Evolutionary conservation across 2,329 filamentous ascomycete genomes (phyloP).

Genomic region (Alternaria triticimaculans): DNA sequence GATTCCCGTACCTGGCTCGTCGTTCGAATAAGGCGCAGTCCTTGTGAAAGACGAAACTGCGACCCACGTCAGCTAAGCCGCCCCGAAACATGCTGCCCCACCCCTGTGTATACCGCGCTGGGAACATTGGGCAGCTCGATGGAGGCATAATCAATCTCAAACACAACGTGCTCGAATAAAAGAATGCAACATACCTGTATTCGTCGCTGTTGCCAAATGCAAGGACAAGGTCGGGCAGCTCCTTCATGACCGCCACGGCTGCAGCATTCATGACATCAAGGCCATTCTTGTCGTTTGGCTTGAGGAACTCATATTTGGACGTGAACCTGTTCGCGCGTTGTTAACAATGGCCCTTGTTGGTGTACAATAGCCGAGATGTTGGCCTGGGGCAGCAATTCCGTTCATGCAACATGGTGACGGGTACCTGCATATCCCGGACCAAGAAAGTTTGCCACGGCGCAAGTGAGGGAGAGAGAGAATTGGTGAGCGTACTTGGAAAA

Average conservation of each 20-base stretch:
- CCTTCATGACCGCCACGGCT: constrained; percentile 81
- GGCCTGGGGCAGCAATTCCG: constrained; percentile 7
- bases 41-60: constrained; percentile 90
- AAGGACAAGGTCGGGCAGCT: constrained; percentile 83
- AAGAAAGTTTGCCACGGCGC: constrained; percentile 3
- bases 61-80: constrained; percentile 30
- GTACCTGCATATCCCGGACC: constrained; percentile 25
- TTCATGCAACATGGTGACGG: constrained; percentile 18
- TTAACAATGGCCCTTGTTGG: constrained; percentile 9
- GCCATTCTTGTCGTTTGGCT: constrained; percentile 89
- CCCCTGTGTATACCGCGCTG: constrained; percentile 6
- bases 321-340: constrained; percentile 67
- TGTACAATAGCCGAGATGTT: constrained; percentile 7
- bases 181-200: constrained; percentile 67
- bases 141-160: constrained; percentile 22
- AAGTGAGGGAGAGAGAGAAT: constrained; percentile 12
- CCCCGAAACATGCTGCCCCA: constrained; percentile 17
- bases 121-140: neutral
- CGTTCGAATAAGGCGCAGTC: constrained; percentile 83
- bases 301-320: constrained; percentile 81
- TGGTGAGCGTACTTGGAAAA: constrained; percentile 78
- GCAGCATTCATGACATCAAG: constrained; percentile 94
- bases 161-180: constrained; percentile 6
- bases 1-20: constrained; percentile 67
- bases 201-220: constrained; percentile 96